Base-by-base conservation (phyloP, 2,329 filamentous ascomycete species). In the Ascochyta clinopodiicola region DNA sequence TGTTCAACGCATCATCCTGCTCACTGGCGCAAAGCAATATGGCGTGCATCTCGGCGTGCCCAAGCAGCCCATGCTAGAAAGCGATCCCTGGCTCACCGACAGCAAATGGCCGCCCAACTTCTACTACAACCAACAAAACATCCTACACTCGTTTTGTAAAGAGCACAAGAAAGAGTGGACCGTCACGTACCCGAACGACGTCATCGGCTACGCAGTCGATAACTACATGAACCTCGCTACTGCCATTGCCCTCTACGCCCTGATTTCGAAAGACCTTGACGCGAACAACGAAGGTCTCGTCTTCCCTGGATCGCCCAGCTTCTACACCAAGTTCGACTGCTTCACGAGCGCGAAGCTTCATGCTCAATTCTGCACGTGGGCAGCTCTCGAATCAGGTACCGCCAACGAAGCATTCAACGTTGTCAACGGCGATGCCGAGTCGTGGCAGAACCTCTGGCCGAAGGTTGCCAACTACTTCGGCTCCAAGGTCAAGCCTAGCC, bases 1-100 rank as follows among this genome's bases (percentile, higher is more conserved):
- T 12, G 61, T 84, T 40, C 80, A 82, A 60, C 75, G 78, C n/a
- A 74, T 84, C 51, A 66, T 83, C 21, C 72, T 84, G 9, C 79
- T 81, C 6, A 79, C 76, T 0, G 81, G 81, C 1, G 67, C 75
- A 32, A 84, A 84, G 61, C 81, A 85, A 48, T 84, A 84, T 61
- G 80, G 81, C 22, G 79, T 84, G 3, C 82, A 84, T 57, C 74
- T 83, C 2, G 80, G 81, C 8, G 72, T 70, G 9, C 66, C 73
- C 13, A 82, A 82, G 56, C 76, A 77, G 56, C 81, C 81, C 1
- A 77, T 83, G 72, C 61, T 74, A 10, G 81, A 84, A 62, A 69
- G 74, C 13, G 80, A 82, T 50, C 76, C 77, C 1, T 79, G 77
- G 75, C 68, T 82, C 4, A 74, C 75, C 8, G 72, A 71, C 2